Conservation (phyloP, 495 filamentous ascomycete genomes). For the Aspergillus wentii region DNA sequence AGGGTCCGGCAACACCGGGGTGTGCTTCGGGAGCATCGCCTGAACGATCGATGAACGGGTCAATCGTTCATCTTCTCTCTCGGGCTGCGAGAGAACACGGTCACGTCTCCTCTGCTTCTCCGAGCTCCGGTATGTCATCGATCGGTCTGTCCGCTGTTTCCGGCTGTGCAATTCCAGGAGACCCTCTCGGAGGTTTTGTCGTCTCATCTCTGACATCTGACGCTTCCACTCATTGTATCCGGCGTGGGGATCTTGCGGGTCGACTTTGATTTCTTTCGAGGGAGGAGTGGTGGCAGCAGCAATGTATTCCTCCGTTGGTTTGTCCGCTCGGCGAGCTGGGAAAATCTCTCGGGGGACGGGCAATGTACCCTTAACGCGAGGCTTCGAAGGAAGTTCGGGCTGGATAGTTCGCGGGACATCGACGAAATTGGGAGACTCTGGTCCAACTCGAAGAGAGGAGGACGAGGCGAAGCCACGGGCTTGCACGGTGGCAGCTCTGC, state of each 20-base stretch:
- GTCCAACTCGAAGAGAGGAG: constrained; percentile 39
- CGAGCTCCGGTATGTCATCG: constrained; percentile 27
- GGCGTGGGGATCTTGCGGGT: constrained; percentile 30
- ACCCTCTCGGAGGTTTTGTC: constrained; percentile 60
- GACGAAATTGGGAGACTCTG: constrained; percentile 71
- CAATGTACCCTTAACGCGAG: constrained; percentile 62
- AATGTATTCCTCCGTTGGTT: constrained; percentile 51
- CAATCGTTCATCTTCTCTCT: constrained; percentile 56
- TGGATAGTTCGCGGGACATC: constrained; percentile 55
- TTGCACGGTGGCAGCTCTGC: constrained; percentile 40
- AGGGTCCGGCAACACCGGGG: constrained; percentile 39
- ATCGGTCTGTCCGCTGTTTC: constrained; percentile 41
- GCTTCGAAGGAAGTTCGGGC: constrained; percentile 38
- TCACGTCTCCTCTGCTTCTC: constrained; percentile 38
- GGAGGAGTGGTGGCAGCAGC: constrained; percentile 36
- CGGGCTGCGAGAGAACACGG: constrained; percentile 40
- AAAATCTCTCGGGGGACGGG: constrained; percentile 68
- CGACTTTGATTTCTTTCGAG: constrained; percentile 19
- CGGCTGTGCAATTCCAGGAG: constrained; percentile 52
- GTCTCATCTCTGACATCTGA: constrained; percentile 53
- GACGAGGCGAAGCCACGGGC: constrained; percentile 40
- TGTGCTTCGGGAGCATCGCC: constrained; percentile 35
- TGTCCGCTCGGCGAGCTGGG: constrained; percentile 40
- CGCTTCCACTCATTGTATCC: constrained; percentile 59
- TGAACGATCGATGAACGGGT: constrained; percentile 48